Base-by-base conservation (phyloP, 306 rosid species). In the Nissolia schottii region DNA sequence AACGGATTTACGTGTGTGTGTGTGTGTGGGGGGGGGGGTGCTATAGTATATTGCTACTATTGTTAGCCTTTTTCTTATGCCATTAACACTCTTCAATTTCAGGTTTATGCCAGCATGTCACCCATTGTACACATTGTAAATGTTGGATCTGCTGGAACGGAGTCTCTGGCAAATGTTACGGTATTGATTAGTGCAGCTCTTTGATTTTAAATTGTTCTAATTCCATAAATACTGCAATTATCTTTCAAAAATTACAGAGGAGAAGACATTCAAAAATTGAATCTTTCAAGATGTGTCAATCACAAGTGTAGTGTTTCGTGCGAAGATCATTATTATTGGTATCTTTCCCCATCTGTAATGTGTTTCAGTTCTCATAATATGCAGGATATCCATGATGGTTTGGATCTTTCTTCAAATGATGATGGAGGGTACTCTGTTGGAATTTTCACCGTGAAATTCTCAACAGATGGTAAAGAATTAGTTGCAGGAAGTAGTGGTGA, bases 21-120 rank as follows among this genome's bases (percentile, higher is more conserved):
- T n/a, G n/a, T n/a, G n/a, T n/a, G n/a, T n/a, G 10, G 14, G 12
- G 9, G 43, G 3, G 12, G 25, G 12, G 57, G 55, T 66, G 46
- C 59, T 63, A 56, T 40, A 20, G 18, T 48, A 34, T 60, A 15
- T 56, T 70, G 38, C 22, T 56, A 13, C 37, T 14, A 18, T 45
- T 51, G n/a, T 45, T 37, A 34, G 22, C 5, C 31, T 37, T 60
- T 64, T 27, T 15, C 67, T 60, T 35, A 66, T 70, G 67, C 20
- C 25, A 15, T 64, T 24, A 61, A 51, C 32, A 16, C 72, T 66
- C 54, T 76, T 62, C 14, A 40, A 68, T 80, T 80, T 73, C 88
- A 94, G 99, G 99, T 87, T 56, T 94, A 94, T 83, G 91, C 96
- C 55, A 94, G 99, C 76, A 94, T 91, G 99, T 91, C 97, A 56